Conservation (phyloP, 441 rosid species). For the Oxalis stricta region DNA sequence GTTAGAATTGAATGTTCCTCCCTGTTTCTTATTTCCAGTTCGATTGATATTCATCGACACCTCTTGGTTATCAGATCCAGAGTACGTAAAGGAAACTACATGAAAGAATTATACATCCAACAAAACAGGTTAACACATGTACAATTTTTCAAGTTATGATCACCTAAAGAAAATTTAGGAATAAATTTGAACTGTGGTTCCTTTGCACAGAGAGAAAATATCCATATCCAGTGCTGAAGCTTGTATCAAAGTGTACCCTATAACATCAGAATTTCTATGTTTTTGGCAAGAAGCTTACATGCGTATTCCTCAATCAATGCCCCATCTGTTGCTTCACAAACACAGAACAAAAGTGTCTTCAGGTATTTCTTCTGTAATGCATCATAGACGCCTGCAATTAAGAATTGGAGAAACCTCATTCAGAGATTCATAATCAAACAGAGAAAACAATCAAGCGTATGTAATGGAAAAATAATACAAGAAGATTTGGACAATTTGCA, state of each 20-base stretch:
- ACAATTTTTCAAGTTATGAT: too few relatives aligned
- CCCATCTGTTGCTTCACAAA: slow-evolving; percentile 49
- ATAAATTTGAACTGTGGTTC: too few relatives aligned
- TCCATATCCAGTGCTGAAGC: background rate
- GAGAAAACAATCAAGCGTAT: too few relatives aligned
- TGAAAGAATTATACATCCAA: background rate
- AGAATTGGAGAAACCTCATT: background rate
- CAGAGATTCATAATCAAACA: background rate
- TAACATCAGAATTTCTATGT: background rate
- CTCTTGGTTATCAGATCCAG: slow-evolving; percentile 64
- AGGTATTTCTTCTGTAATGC: slow-evolving; percentile 85
- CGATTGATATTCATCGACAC: slow-evolving; percentile 77
- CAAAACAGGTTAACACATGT: too few relatives aligned
- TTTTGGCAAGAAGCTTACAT: slow-evolving; percentile 29
- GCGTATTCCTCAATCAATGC: slow-evolving; percentile 85
- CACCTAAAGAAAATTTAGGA: too few relatives aligned
- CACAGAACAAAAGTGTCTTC: slow-evolving; percentile 61
- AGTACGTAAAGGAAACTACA: slow-evolving; percentile 89
- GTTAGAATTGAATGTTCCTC: slow-evolving; percentile 58
- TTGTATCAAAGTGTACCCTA: background rate
- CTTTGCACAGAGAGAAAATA: background rate
- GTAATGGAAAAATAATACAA: background rate
- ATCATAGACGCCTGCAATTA: slow-evolving; percentile 62
- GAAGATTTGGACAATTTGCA: background rate
- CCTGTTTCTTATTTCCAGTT: slow-evolving; percentile 59